phyloP scores from a whole-genome alignment of 345 rosid genomes.

The Gossypioides kirkii region DNA sequence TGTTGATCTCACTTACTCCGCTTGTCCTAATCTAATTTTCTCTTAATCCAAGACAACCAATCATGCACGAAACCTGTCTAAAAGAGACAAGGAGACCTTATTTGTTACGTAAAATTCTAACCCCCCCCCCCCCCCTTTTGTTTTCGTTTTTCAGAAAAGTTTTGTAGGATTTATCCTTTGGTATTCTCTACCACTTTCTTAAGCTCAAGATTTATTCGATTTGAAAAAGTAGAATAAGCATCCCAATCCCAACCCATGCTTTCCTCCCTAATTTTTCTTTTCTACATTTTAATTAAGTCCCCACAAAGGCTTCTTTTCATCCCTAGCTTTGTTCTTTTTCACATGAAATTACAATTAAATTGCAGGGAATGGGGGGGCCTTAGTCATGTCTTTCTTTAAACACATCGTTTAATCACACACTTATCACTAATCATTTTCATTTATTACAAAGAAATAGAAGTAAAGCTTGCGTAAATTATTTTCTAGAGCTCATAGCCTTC shows the following conservation, averaged over 20 bases:
- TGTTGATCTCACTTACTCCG: too few species aligned
- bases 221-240: conserved; percentile 17
- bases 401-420: neutral
- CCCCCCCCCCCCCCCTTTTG: too few species aligned
- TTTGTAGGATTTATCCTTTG: too few species aligned
- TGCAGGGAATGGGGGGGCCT: conserved; percentile 6
- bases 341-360: neutral
- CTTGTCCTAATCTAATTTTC: too few species aligned
- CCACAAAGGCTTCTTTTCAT: conserved; percentile 5
- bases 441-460: neutral
- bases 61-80: too few species aligned
- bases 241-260: conserved; percentile 14
- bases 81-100: too few species aligned
- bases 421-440: conserved; percentile 5
- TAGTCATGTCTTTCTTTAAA: neutral
- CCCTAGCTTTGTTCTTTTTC: neutral
- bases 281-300: neutral
- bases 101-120: too few species aligned
- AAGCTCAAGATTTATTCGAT: conserved; percentile 6
- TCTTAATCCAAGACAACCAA: too few species aligned
- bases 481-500: too few species aligned
- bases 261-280: conserved; percentile 10
- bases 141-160: too few species aligned
- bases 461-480: neutral
- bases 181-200: neutral